These are phyloP conservation scores for Isochrysis galbana DNA, from an alignment of 78 protist genomes.

Conservation along the genomic window DNA sequence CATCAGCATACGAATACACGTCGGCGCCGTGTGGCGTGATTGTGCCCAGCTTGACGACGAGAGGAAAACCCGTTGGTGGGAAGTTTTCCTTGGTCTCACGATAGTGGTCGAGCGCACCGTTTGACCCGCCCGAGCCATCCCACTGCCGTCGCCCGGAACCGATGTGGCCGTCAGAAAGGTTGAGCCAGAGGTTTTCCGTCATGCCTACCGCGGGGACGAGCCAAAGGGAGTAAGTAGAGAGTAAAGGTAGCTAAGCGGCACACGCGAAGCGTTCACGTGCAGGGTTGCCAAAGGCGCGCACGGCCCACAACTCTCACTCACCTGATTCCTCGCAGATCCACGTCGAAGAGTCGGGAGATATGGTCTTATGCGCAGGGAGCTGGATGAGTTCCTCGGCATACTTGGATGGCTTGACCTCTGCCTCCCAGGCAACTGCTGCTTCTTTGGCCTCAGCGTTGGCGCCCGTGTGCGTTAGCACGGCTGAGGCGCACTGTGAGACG, in stretches of 20 bases:
- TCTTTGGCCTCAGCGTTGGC: constrained; percentile 13
- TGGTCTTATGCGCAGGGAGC: constrained; percentile 55
- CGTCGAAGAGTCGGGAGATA: constrained; percentile 61
- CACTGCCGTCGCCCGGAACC: constrained; percentile 82
- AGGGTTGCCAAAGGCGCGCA: no score
- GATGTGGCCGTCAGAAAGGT: constrained; percentile 85
- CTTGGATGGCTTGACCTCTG: constrained; percentile 47
- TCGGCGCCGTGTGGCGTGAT: constrained; percentile 88
- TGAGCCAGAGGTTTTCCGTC: constrained; percentile 85
- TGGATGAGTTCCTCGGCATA: constrained; percentile 72
- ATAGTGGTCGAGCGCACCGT: constrained; percentile 86
- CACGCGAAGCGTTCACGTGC: no score
- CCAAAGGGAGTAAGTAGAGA: no score
- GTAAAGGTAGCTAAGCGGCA: no score
- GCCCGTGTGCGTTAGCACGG: not conserved
- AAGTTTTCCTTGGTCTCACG: constrained; percentile 50
- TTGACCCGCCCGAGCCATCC: constrained; percentile 88
- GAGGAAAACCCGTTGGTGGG: constrained; percentile 54
- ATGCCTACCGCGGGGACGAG: no score
- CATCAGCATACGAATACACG: constrained; percentile 69
- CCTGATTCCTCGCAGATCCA: constrained; percentile 57
- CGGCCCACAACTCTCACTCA: no score
- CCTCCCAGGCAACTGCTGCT: constrained; percentile 56
- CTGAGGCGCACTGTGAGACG: not conserved
- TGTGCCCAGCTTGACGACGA: constrained; percentile 95